phyloP scores from a whole-genome alignment of 1,139 yeast genomes.

The Hyphopichia buzzinii region DNA sequence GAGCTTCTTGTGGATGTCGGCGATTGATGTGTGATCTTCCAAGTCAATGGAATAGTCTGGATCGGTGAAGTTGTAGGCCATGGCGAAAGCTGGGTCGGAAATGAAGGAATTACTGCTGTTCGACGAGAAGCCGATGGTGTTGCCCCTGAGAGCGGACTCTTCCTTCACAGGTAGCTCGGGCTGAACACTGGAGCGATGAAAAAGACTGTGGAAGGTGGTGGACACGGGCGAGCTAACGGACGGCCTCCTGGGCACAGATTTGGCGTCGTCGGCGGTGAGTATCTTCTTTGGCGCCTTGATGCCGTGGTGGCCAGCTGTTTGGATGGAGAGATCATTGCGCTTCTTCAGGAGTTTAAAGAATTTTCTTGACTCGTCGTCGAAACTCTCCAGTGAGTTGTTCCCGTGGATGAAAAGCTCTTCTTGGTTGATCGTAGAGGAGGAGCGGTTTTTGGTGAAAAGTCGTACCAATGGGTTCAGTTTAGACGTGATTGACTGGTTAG shows the following conservation, averaged over 20 bases:
- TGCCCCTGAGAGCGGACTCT: constrained; percentile 8
- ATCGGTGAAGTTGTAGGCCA: constrained; percentile 38
- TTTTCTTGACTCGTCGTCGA: not conserved
- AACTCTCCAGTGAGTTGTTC: not conserved
- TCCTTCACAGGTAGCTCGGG: not conserved
- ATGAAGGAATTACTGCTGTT: constrained; percentile 41
- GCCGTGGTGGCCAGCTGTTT: constrained; percentile 28
- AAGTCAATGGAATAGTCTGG: constrained; percentile 29
- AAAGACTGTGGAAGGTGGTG: constrained; percentile 31
- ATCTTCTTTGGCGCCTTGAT: constrained; percentile 29
- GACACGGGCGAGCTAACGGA: constrained; percentile 36
- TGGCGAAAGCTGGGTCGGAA: constrained; percentile 34
- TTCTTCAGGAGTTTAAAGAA: constrained; percentile 9
- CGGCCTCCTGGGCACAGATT: constrained; percentile 20
- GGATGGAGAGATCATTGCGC: constrained; percentile 21
- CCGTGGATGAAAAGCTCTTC: constrained; percentile 1
- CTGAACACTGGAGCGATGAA: constrained; percentile 28
- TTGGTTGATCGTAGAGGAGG: constrained; percentile 17
- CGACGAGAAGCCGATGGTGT: constrained; percentile 35
- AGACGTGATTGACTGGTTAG: constrained; percentile 32
- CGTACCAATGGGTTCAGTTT: constrained; percentile 28
- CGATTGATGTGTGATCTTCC: constrained; percentile 26
- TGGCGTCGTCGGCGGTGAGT: constrained; percentile 8
- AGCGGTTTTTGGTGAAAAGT: constrained; percentile 35
- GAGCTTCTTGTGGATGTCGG: constrained; percentile 37